Percentiles rank a stretch among this genome's conserved stretches.
phyloP scores from a whole-genome alignment of 2,329 filamentous ascomycete genomes.

The Coccinonectria pachysandricola region DNA sequence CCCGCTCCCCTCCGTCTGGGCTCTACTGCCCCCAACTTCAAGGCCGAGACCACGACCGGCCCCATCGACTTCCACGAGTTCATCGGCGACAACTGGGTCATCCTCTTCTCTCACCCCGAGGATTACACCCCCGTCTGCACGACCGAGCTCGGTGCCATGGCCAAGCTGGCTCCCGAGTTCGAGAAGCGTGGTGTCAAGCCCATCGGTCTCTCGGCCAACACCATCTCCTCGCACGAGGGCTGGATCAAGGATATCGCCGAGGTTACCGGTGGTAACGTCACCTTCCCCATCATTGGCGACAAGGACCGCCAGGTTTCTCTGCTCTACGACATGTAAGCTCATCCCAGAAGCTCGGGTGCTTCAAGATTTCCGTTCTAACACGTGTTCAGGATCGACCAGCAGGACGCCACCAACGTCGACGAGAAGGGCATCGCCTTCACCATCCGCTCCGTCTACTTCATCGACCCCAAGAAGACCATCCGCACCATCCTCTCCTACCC shows the following conservation, averaged over 20 bases:
- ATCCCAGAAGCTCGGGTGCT: neutral
- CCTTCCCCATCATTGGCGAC: conserved; percentile 75
- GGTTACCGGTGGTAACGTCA: conserved; percentile 58
- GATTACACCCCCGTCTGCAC: conserved; percentile 96
- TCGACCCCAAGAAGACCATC: conserved; percentile 90
- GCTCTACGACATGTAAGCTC: conserved; percentile 63
- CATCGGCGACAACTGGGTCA: conserved; percentile 67
- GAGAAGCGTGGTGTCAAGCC: conserved; percentile 80
- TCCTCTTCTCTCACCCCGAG: conserved; percentile 77
- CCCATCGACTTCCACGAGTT: conserved; percentile 77
- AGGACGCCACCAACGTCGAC: conserved; percentile 73
- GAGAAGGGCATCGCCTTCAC: conserved; percentile 81
- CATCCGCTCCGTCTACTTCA: conserved; percentile 89
- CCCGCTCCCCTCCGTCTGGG: conserved; percentile 48
- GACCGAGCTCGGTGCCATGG: conserved; percentile 87
- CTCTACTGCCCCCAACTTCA: conserved; percentile 66
- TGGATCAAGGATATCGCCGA: conserved; percentile 89
- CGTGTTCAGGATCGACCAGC: conserved; percentile 57
- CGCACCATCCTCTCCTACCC: conserved; percentile 88
- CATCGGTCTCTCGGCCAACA: conserved; percentile 84
- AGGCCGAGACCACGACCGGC: conserved; percentile 69
- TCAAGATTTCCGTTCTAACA: conserved; percentile 4
- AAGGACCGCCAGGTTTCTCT: conserved; percentile 66
- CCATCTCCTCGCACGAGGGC: conserved; percentile 67
- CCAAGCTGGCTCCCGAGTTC: conserved; percentile 82